Base-by-base conservation (phyloP, 345 rosid genomes). In the Clausena lansium region DNA sequence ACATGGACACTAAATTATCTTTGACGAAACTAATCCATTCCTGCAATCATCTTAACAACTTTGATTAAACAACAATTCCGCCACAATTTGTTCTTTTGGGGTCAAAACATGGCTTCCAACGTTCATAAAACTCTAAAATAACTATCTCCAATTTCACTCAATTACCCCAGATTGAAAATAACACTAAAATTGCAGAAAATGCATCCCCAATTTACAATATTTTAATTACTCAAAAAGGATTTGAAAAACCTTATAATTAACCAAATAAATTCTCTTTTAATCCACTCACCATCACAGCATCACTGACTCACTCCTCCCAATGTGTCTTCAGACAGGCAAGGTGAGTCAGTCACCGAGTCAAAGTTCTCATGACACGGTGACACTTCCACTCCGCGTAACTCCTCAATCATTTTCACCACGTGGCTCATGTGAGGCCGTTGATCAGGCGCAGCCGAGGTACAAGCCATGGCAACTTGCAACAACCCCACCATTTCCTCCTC, bases 401-500 rank as follows among this genome's bases (percentile, higher is more conserved):
- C 94, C 80, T 89, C 97, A 6, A 90, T 92, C 97, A 92, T 83
- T 83, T 86, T 90, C 65, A 85, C 89, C n/a, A 88, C 92, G 33
- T 90, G 89, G 65, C 87, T 45, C 81, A 89, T 87, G 82, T 74
- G 88, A 0, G 97, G 97, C 66, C 93, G 89, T 64, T 89, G 89
- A 89, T 90, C 94, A 11, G 88, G 86, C 11, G 83, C 55, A 0
- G 77, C 79, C 2, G 89, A 70, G 0, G 94, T 85, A 72, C 93
- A 92, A 0, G 89, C 86, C 92, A 92, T 85, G 0, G 97, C 97
- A 20, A 92, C 85, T 82, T 92, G 93, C 71, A 92, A 25, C 79
- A 89, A 39, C 25, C 91, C 94, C 41, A 91, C 97, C 97, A 92
- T 92, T 82, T 92, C 94, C 82, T 89, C 97, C 81, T 92, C 97